Base-by-base conservation (phyloP, 768 basidiomycete genomes). In the Suillus americanus region DNA sequence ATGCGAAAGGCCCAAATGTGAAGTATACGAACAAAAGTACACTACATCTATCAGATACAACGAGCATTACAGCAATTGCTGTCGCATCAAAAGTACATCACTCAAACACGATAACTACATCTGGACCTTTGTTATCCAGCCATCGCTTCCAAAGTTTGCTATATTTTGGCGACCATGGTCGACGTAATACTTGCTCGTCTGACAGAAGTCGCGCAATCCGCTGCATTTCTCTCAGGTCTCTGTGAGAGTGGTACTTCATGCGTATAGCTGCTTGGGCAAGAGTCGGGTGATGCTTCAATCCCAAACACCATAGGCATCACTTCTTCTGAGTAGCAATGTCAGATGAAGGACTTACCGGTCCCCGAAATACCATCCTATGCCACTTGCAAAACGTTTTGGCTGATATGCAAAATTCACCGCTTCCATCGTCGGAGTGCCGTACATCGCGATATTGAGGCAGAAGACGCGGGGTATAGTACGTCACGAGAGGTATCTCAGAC, bases 1-100 rank as follows among this genome's bases (percentile, higher is more conserved):
- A 94, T 95, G 93, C 81, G 95, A 30, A 86, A 85, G 67, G 89
- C 86, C 8, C 92, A 94, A 75, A 83, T 85, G 83, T 90, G 75
- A 72, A 10, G 62, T 61, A 62, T 16, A 62, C 37, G 20, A 62
- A 60, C 10, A 12, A 61, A 61, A 35, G n/a, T 62, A 62, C 23
- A 23, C 37, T 23, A 51, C 28, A 3, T 53, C 12, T 60, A 62
- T 38, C 13, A 40, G 16, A 37, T 12, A 38, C 28, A 38, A 30
- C 13, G 18, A 16, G 13, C 4, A 40, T 57, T 23, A 41, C 62
- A 61, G 28, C 20, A 30, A 28, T 9, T 35, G n/a, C 5, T 35
- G 3, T 13, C 23, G 37, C 35, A 3, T 56, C 61, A 45, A 43
- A 8, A 33, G 37, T 57, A 38, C 51, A 37, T 62, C 62, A 62